Evolutionary conservation across 306 rosid genomes (phyloP), one percentile per base, ranked within the genome.

Genomic region (Quercus suber): DNA sequence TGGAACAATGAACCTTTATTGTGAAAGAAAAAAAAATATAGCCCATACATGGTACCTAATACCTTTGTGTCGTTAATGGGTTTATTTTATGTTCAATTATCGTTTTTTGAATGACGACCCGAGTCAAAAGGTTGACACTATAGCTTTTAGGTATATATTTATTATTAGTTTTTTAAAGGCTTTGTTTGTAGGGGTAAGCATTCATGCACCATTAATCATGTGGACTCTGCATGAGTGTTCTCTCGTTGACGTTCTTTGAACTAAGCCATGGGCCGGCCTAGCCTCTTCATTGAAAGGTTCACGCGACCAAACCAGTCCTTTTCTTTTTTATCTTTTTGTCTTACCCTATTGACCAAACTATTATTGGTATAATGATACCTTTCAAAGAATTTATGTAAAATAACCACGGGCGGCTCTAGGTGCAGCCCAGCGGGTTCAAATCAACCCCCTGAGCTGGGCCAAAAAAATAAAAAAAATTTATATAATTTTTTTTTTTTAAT

Each of bases 181-280:
- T 70, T 11, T 5, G 4, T 19, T 8, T 8, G 45, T 0, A 41
- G 25, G 2, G 80, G 55, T 55, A 33, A 55, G 61, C 17, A 77
- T 83, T 83, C 86, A 79, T 83, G 86, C 68, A 83, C 58, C 83
- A 67, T 57, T 31, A 21, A 67, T 57, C 23, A 21, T 51, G 13
- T 67, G 23, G 20, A 21, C 21, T 7, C 37, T 49, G 64, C n/a
- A 68, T 63, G 82, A 73, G 28, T 23, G 45, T 73, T n/a, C 69
- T n/a, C 74, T n/a, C 53, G 37, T 81, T 75, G 80, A 30, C 76
- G 69, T 76, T 76, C 77, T 60, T 76, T 69, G 80, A 52, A 76
- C 51, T 43, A 78, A 27, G 70, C 64, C 41, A 5, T 1, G 28
- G 60, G 71, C 75, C 70, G 79, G 69, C 72, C 69, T 37, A 45